These are phyloP conservation scores for Flaveria floridana DNA, from an alignment of 140 eudicot species.

Conservation along the genomic window DNA sequence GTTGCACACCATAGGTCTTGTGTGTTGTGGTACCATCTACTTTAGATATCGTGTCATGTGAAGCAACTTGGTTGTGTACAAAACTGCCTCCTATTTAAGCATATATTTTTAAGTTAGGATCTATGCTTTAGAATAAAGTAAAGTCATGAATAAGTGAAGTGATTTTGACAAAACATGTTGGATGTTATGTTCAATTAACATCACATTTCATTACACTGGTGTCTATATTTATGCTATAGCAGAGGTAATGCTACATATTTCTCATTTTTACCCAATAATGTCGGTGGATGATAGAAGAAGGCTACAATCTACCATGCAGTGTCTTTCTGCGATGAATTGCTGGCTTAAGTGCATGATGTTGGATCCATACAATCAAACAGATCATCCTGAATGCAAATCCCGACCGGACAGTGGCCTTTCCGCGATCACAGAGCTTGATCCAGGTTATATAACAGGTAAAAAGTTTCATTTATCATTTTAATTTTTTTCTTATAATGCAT, in stretches of 20 bases:
- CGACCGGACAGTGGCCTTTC: conserved; percentile 98
- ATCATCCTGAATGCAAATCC: conserved; percentile 86
- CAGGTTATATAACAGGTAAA: conserved; percentile 88
- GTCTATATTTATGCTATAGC: conserved; percentile 23
- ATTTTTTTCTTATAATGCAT: not conserved
- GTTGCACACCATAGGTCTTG: not conserved
- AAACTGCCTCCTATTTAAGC: not conserved
- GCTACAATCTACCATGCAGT: conserved; percentile 59
- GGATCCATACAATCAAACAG: conserved; percentile 93
- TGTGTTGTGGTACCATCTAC: not conserved
- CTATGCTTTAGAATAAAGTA: not conserved
- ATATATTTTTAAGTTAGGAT: not conserved
- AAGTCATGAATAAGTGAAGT: not conserved
- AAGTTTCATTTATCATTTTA: not conserved
- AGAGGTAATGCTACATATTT: conserved; percentile 29
- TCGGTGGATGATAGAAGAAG: conserved; percentile 48
- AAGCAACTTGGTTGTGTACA: not conserved
- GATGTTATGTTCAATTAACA: conserved; percentile 13
- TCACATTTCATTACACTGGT: conserved; percentile 1
- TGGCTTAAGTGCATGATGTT: conserved; percentile 92
- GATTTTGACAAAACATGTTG: not conserved
- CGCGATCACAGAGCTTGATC: conserved; percentile 93
- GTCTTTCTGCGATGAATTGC: conserved; percentile 94
- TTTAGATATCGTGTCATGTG: not conserved
- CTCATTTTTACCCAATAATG: conserved; percentile 36